Percentiles rank a stretch among this genome's conserved stretches.
Evolutionary conservation across 768 basidiomycete genomes (phyloP).

Genomic region (Suillus occidentalis): DNA sequence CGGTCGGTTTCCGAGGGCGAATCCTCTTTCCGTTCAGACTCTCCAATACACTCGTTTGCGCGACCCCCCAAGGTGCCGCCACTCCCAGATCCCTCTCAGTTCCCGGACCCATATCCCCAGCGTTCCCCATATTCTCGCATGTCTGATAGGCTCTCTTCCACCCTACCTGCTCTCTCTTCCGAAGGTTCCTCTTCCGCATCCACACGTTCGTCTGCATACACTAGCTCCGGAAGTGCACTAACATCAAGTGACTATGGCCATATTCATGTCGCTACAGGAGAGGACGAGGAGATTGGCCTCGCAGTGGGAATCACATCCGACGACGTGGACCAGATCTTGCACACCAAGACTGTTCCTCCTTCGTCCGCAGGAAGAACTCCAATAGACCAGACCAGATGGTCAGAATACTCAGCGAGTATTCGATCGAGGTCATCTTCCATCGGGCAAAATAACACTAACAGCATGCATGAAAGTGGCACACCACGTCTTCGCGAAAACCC

Average conservation of each 20-base stretch:
- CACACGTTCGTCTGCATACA: conserved; percentile 76
- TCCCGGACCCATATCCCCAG: conserved; percentile 72
- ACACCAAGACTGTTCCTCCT: conserved; percentile 47
- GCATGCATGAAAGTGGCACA: conserved; percentile 39
- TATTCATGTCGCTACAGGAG: conserved; percentile 62
- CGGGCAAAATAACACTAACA: conserved; percentile 45
- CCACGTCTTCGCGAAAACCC: conserved; percentile 59
- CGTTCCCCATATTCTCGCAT: conserved; percentile 46
- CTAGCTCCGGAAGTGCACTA: conserved; percentile 64
- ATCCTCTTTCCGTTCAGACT: conserved; percentile 37
- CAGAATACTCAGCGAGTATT: conserved; percentile 64
- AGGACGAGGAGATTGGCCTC: conserved; percentile 52
- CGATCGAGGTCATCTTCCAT: conserved; percentile 74
- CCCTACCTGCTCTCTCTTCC: conserved; percentile 64
- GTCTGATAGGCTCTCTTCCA: conserved; percentile 34
- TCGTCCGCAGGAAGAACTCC: conserved; percentile 51
- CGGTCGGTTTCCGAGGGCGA: conserved; percentile 43
- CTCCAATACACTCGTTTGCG: conserved; percentile 37
- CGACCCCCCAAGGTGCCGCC: conserved; percentile 44
- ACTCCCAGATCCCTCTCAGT: conserved; percentile 65
- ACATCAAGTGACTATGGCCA: conserved; percentile 62
- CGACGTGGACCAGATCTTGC: conserved; percentile 59
- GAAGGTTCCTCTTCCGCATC: conserved; percentile 70
- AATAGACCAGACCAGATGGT: conserved; percentile 70
- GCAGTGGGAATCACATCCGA: conserved; percentile 67